Base-by-base conservation (phyloP, 1,139 yeast species). In the Pichia sp. region DNA sequence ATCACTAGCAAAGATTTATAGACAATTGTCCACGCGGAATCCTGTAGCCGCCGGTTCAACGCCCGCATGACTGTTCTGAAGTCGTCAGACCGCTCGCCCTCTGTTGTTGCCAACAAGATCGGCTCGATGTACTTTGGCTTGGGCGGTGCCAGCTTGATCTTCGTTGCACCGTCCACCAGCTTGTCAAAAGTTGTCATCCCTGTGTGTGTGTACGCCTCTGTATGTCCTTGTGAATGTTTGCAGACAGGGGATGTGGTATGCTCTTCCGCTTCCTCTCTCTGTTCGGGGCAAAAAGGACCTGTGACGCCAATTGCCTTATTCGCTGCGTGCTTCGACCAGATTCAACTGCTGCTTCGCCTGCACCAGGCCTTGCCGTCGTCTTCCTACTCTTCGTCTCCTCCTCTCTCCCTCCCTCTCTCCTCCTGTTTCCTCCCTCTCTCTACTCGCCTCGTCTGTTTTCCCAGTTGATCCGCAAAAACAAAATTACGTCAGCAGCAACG, bases 71-170 rank as follows among this genome's bases (percentile, higher is more conserved):
- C 85, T 16, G 84, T 80, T 55, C 78, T 77, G 64, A 92, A 82
- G 62, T 86, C 85, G 40, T 80, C 84, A 38, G 73, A 71, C 52
- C 73, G 71, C 15, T 67, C 67, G 32, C 75, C 74, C 19, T 66
- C 67, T 15, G 80, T 71, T 0, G 97, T 89, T 4, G 95, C 86
- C 75, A 87, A 79, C 50, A 93, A 77, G 55, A 93, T 88, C 1
- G 98, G 98, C 71, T 90, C 97, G 55, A 92, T 85, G 68, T 93
- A 95, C 69, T 95, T 93, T 47, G 95, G 86, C 72, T 93, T 93
- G n/a, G 99, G 99, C 31, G 98, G 97, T n/a, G 99, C 98, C 73
- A 90, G 67, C 66, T 78, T 78, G 43, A 79, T 77, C 71, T 85
- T 85, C 13, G 90, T 85, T 54, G 90, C 90, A 50, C 90, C 81